Evolutionary conservation across 495 filamentous ascomycete genomes (phyloP).

Genomic region (Entonaema liquescens): DNA sequence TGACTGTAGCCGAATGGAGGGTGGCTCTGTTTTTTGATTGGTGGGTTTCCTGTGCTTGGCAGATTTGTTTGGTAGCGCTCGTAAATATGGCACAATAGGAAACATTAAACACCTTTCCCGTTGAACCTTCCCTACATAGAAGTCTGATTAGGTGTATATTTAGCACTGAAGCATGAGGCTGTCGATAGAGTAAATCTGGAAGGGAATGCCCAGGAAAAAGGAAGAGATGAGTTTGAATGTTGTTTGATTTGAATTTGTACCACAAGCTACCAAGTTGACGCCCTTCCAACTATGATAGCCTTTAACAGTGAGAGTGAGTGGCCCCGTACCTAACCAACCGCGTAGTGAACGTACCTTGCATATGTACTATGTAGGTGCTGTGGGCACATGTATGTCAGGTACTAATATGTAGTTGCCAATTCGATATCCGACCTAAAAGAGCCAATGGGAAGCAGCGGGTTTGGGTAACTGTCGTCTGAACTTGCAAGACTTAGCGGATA

Average conservation of each 20-base stretch:
- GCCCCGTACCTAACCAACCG: not conserved
- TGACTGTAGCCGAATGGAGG: not conserved
- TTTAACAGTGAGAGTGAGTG: not conserved
- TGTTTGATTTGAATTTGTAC: not conserved
- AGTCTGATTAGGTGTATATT: not conserved
- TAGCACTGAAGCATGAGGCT: constrained; percentile 2
- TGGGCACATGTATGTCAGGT: not conserved
- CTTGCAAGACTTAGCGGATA: not conserved
- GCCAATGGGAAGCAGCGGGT: constrained; percentile 37
- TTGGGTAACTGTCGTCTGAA: constrained; percentile 1
- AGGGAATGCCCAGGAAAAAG: not conserved
- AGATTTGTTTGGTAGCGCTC: not conserved
- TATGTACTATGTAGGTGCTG: not conserved
- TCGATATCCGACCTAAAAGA: not conserved
- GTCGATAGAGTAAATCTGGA: not conserved
- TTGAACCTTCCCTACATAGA: not conserved
- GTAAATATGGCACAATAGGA: constrained; percentile 21
- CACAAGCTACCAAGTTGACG: not conserved
- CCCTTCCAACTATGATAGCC: not conserved
- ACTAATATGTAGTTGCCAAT: not conserved
- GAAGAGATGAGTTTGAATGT: not conserved
- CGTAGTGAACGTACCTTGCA: not conserved
- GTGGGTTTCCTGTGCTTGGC: constrained; percentile 5
- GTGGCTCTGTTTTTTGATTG: constrained; percentile 24
- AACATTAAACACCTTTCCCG: not conserved